These are phyloP conservation scores for barrel medic (Medicago truncatula) DNA, from an alignment of 306 rosid species.

Conservation along the genomic window MtrunA17r5.0-ANR NC_053044.1:28390001-28390500, in stretches of 20 bases:
- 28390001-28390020: too few relatives aligned
- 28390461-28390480: neutral
- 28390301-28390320: neutral
- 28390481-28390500: neutral
- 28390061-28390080: too few relatives aligned
- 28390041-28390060: neutral
- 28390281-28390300: neutral
- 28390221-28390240: slow-evolving; percentile 11
- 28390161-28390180: neutral
- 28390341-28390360: neutral
- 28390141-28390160: slow-evolving; percentile 3
- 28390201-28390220: slow-evolving; percentile 23
- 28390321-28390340: neutral
- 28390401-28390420: neutral
- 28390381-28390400: neutral
- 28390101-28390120: neutral
- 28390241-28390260: neutral
- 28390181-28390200: neutral
- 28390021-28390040: neutral
- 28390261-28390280: neutral
- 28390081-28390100: neutral
- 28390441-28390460: neutral
- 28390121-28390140: neutral
- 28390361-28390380: neutral
- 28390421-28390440: neutral